Evolutionary conservation across 2,329 filamentous ascomycete genomes (phyloP), one percentile per base, ranked within the genome.

Genomic region (Aschersonia sp.): DNA sequence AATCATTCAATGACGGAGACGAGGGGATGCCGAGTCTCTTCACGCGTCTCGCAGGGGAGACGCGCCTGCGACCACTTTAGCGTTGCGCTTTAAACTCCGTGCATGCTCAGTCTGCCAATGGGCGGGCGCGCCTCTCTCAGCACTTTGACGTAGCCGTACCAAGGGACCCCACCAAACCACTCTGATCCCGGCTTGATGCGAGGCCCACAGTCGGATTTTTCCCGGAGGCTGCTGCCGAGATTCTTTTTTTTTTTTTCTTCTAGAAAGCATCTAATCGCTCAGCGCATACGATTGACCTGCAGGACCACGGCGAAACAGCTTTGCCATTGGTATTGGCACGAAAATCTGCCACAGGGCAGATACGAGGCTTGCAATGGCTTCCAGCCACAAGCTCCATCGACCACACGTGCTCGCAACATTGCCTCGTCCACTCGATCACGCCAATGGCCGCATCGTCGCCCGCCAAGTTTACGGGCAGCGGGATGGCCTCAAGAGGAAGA

Each of bases 381-480:
- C 74, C 43, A 73, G 75, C 52, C 77, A 80, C 56, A 73, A 75
- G 52, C 72, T 83, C 48, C 76, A 81, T 59, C 73, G 73, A 64
- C 79, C 79, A n/a, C 81, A 77, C 57, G 71, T 80, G 50, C 66
- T 83, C 52, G 74, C 77, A 35, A 66, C 74, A 7, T 65, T 83
- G 43, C 77, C 79, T 9, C 66, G 71, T 41, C 77, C 78, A 3
- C 67, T 81, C 45, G 74, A 79, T 52, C 68, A 64, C 48, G 67
- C 62, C 42, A 67, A 62, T 53, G 71, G 67, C 48, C 68, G 65
- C 49, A 79, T 76, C 59, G 71, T 73, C 39, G 73, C 79, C 10
- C 71, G 76, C 53, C 76, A 81, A 52, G 77, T 83, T 39, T 78
- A 73, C 55, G 77, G 77, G 51, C 74, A 76, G 59, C 68, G 70